phyloP scores from a whole-genome alignment of 371 early-diverging fungal species.

The Fennellomyces sp. region DNA sequence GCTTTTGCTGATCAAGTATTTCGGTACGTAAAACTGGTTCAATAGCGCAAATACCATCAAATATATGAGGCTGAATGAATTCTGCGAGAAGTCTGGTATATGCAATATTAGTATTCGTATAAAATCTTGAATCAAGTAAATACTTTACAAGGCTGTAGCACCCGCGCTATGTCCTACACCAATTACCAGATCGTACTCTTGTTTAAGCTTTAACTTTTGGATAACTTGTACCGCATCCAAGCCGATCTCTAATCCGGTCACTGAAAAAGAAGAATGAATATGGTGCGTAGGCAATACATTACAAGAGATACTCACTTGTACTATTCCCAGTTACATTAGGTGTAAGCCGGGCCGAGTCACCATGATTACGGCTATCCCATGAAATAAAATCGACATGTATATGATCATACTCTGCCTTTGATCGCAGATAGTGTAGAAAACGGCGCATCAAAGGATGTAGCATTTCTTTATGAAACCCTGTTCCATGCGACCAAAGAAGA shows the following conservation, averaged over 20 bases:
- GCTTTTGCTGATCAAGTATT: constrained; percentile 5
- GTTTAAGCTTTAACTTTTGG: constrained; percentile 23
- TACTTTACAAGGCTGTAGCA: constrained; percentile 37
- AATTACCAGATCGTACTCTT: constrained; percentile 26
- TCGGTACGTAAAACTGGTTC: constrained; percentile 28
- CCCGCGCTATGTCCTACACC: constrained; percentile 48
- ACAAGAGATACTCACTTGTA: background rate
- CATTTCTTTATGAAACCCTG: constrained; percentile 45
- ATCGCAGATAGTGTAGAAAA: constrained; percentile 16
- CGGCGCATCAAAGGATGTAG: constrained; percentile 42
- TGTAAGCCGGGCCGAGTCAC: constrained; percentile 44
- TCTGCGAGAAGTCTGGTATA: constrained; percentile 10
- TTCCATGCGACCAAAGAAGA: constrained; percentile 39
- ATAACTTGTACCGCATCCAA: constrained; percentile 37
- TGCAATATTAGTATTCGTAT: background rate
- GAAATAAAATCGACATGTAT: constrained; percentile 29
- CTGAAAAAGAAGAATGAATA: background rate
- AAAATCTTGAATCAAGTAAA: background rate
- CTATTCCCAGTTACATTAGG: constrained; percentile 7
- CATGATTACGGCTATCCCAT: constrained; percentile 49
- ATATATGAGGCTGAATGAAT: constrained; percentile 31
- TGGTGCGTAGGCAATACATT: background rate
- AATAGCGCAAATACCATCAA: constrained; percentile 31
- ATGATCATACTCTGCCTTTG: constrained; percentile 12
- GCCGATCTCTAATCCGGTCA: constrained; percentile 37